Evolutionary conservation across 1,284 basidiomycete genomes (phyloP).

Genomic region (Agroathelia rolfsii): DNA sequence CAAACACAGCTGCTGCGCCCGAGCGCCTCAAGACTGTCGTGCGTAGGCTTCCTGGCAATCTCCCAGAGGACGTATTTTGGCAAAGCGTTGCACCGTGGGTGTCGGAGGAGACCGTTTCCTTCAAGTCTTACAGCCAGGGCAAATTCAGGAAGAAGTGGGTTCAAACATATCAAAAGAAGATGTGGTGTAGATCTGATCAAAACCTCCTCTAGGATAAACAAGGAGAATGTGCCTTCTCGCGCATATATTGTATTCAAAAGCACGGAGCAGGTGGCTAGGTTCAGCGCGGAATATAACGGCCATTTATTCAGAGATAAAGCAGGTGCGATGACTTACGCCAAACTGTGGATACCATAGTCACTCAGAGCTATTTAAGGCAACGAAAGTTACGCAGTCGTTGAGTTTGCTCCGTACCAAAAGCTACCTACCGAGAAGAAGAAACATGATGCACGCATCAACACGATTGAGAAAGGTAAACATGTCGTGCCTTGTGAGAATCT

Average conservation of each 20-base stretch:
- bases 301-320: conserved; percentile 88
- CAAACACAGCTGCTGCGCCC: conserved; percentile 8
- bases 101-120: conserved; percentile 57
- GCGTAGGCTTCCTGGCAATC: conserved; percentile 80
- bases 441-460: conserved; percentile 55
- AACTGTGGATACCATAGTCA: no score
- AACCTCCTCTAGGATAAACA: conserved; percentile 43
- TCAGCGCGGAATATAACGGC: conserved; percentile 84
- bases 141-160: conserved; percentile 66
- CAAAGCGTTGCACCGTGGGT: conserved; percentile 82
- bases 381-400: conserved; percentile 82
- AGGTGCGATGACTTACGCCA: conserved; percentile 48
- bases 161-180: neutral
- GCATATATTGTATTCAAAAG: conserved; percentile 89
- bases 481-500: neutral
- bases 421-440: conserved; percentile 69
- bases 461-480: conserved; percentile 63
- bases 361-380: no score
- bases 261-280: conserved; percentile 60
- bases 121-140: conserved; percentile 62
- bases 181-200: neutral
- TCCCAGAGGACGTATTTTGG: conserved; percentile 93
- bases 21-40: conserved; percentile 84
- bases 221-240: conserved; percentile 76
- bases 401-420: conserved; percentile 91